phyloP scores from a whole-genome alignment of 1,139 yeast genomes.

The Taphrina sp. region DNA sequence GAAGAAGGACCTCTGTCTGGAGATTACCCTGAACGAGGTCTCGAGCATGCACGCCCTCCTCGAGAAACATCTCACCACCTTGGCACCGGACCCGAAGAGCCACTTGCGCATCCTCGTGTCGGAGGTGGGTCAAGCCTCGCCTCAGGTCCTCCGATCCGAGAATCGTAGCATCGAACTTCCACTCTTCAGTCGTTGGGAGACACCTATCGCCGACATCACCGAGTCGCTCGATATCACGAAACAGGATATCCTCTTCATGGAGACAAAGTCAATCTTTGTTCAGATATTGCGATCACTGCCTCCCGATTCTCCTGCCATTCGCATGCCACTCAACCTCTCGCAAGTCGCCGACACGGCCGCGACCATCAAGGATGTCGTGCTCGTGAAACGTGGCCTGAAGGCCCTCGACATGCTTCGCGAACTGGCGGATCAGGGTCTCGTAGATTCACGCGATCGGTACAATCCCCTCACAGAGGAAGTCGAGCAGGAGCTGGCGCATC shows the following conservation, averaged over 20 bases:
- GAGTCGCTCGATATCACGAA: slow-evolving; percentile 42
- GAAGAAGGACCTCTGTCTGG: slow-evolving; percentile 44
- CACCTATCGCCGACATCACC: slow-evolving; percentile 44
- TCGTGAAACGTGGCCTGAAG: slow-evolving; percentile 46
- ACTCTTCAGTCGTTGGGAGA: slow-evolving; percentile 46
- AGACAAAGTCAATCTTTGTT: slow-evolving; percentile 46
- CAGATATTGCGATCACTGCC: slow-evolving; percentile 47
- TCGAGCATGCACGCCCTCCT: slow-evolving; percentile 46
- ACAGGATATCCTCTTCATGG: slow-evolving; percentile 47
- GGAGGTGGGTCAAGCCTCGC: slow-evolving; percentile 45
- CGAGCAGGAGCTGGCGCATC: slow-evolving; percentile 45
- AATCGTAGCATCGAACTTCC: slow-evolving; percentile 45
- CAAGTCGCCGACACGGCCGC: slow-evolving; percentile 46
- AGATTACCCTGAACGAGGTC: slow-evolving; percentile 46
- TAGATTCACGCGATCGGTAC: slow-evolving; percentile 40
- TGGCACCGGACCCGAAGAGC: slow-evolving; percentile 36
- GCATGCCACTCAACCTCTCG: slow-evolving; percentile 43
- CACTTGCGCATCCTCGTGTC: slow-evolving; percentile 43
- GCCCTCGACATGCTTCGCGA: slow-evolving; percentile 45
- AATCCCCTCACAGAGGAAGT: slow-evolving; percentile 44
- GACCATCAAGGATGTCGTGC: slow-evolving; percentile 40
- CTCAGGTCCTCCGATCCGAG: slow-evolving; percentile 43
- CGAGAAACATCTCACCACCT: slow-evolving; percentile 42
- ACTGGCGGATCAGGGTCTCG: slow-evolving; percentile 41
- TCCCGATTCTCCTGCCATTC: slow-evolving; percentile 41